phyloP scores from a whole-genome alignment of 1,139 yeast genomes.

The Kluyveromyces sp. region DNA sequence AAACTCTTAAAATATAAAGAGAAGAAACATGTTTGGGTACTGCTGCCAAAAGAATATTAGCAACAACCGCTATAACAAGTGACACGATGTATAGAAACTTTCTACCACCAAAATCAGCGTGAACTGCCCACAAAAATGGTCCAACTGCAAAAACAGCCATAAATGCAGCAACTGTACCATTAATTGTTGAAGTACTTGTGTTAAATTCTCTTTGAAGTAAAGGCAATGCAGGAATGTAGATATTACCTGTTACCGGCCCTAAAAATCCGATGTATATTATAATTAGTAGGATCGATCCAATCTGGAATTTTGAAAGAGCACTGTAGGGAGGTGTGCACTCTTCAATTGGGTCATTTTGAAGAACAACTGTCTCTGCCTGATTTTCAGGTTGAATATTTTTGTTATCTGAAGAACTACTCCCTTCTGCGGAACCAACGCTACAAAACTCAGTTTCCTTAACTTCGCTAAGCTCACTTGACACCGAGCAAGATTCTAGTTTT shows the following conservation, averaged over 20 bases:
- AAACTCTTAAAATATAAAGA: conserved; percentile 35
- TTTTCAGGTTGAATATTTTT: neutral
- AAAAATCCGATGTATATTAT: conserved; percentile 38
- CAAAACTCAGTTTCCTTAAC: neutral
- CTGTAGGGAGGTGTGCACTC: conserved; percentile 15
- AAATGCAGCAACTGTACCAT: conserved; percentile 54
- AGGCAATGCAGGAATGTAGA: conserved; percentile 51
- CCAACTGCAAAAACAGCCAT: conserved; percentile 50
- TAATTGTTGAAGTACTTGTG: conserved; percentile 40
- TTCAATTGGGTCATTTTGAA: too few species aligned
- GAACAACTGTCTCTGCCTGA: neutral
- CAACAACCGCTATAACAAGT: conserved; percentile 36
- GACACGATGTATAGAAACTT: conserved; percentile 44
- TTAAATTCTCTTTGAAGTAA: conserved; percentile 37
- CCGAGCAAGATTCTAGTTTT: neutral
- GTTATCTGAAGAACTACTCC: neutral
- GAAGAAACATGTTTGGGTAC: conserved; percentile 42
- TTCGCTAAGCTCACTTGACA: neutral
- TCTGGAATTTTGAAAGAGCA: conserved; percentile 19
- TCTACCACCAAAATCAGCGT: conserved; percentile 53
- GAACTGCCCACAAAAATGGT: conserved; percentile 49
- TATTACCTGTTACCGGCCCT: conserved; percentile 55
- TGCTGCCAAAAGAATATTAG: conserved; percentile 42
- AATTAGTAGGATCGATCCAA: conserved; percentile 18
- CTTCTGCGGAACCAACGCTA: neutral